phyloP scores from a whole-genome alignment of 2,329 filamentous ascomycete genomes.

The Curvularia sp. region DNA sequence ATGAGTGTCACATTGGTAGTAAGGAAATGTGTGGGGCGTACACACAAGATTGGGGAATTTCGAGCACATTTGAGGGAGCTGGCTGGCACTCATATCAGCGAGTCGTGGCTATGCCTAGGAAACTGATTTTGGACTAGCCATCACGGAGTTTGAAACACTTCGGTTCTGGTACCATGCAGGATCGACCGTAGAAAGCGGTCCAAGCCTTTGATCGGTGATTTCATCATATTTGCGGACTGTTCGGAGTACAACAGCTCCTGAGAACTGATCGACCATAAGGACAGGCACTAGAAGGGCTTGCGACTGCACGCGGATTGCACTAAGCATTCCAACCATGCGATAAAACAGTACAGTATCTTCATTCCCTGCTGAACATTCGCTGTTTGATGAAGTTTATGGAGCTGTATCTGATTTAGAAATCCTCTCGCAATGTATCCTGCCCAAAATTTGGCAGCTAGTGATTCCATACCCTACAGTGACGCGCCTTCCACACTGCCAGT shows the following conservation, averaged over 20 bases:
- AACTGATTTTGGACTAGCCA: no score
- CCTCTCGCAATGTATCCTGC: no score
- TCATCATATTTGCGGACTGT: neutral
- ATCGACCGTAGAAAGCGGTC: neutral
- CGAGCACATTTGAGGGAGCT: neutral
- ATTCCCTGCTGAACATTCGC: no score
- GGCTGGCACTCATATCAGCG: neutral
- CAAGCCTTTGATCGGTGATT: neutral
- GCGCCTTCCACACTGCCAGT: neutral
- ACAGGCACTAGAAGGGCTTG: no score
- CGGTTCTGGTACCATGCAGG: neutral
- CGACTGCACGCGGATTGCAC: no score
- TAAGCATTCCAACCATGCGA: no score
- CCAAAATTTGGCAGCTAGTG: neutral
- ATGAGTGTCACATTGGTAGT: neutral
- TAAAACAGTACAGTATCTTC: no score
- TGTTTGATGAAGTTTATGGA: no score
- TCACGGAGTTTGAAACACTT: neutral
- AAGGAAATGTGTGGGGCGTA: neutral
- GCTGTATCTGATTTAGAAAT: no score
- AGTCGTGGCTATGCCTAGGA: no score
- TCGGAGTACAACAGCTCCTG: neutral
- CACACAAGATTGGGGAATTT: neutral
- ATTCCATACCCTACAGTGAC: neutral
- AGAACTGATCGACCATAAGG: neutral